These are phyloP conservation scores for Lactifluus piperatus DNA, from an alignment of 768 basidiomycete genomes.

Conservation along the genomic window DNA sequence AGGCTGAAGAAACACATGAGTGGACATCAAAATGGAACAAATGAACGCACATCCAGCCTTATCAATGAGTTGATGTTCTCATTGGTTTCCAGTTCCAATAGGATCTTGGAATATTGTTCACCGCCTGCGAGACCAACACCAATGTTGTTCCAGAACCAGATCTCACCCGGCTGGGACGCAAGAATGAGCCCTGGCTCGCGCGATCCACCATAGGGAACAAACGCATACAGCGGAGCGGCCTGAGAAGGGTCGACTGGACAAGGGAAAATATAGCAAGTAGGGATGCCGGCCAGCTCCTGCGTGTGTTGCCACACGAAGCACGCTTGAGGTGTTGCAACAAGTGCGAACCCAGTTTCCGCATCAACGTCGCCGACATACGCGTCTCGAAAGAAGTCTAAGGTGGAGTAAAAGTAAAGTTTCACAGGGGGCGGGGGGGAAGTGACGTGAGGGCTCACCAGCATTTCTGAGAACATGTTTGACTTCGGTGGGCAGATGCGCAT, in stretches of 20 bases:
- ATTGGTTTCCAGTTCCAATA: constrained; percentile 40
- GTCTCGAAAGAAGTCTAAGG: constrained; percentile 59
- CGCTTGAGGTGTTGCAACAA: constrained; percentile 60
- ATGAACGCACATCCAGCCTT: constrained; percentile 48
- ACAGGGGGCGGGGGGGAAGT: neutral
- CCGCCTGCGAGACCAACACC: constrained; percentile 78
- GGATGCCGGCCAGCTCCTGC: constrained; percentile 60
- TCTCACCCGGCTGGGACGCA: constrained; percentile 56
- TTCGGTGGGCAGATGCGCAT: constrained; percentile 63
- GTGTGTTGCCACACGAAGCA: constrained; percentile 83
- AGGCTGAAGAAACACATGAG: constrained; percentile 31
- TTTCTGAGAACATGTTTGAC: constrained; percentile 62
- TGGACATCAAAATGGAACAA: constrained; percentile 1
- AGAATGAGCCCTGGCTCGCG: constrained; percentile 87
- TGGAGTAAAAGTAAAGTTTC: neutral
- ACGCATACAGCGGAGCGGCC: constrained; percentile 38
- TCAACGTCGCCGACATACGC: constrained; percentile 66
- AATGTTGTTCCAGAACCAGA: constrained; percentile 86
- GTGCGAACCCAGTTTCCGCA: constrained; percentile 60
- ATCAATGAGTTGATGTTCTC: constrained; percentile 62
- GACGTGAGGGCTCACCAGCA: constrained; percentile 41
- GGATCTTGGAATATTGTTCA: constrained; percentile 47
- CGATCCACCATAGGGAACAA: constrained; percentile 55
- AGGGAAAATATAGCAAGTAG: constrained; percentile 77
- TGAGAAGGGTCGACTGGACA: constrained; percentile 52